Conservation (phyloP, 192 early-diverging fungal species). For the Mortierella claussenii region DNA sequence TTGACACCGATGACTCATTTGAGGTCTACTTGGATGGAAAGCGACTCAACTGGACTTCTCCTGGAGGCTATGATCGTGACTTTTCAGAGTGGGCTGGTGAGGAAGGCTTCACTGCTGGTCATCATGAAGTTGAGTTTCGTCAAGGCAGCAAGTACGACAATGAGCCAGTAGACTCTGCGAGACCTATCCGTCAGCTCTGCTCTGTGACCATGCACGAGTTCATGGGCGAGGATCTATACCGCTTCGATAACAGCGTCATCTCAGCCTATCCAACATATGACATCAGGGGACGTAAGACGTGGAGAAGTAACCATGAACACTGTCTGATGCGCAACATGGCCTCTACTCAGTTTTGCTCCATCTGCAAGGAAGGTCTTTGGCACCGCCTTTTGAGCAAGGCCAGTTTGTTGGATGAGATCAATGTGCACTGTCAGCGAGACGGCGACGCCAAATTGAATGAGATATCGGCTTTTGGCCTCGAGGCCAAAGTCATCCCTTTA, state of each 20-base stretch:
- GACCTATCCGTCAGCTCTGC: conserved; percentile 71
- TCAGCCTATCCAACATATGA: conserved; percentile 64
- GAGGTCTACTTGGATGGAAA: conserved; percentile 64
- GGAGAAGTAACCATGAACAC: conserved; percentile 65
- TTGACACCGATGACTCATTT: conserved; percentile 58
- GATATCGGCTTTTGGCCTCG: conserved; percentile 12
- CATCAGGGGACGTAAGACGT: conserved; percentile 56
- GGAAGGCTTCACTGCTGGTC: conserved; percentile 55
- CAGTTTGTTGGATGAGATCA: conserved; percentile 61
- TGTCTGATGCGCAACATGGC: conserved; percentile 74
- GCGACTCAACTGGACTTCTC: conserved; percentile 58
- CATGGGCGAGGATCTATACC: conserved; percentile 56
- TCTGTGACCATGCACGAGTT: conserved; percentile 67
- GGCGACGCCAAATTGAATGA: not conserved
- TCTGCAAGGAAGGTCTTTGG: conserved; percentile 72
- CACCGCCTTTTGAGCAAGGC: conserved; percentile 57
- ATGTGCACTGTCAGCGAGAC: conserved; percentile 35
- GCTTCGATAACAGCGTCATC: conserved; percentile 54
- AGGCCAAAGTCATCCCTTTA: conserved; percentile 52
- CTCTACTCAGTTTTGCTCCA: conserved; percentile 57
- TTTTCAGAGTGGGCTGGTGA: conserved; percentile 59
- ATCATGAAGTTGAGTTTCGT: conserved; percentile 58
- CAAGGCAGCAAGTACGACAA: conserved; percentile 55
- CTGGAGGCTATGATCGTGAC: conserved; percentile 61
- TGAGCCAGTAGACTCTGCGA: conserved; percentile 28